Evolutionary conservation across 306 rosid genomes (phyloP).

Genomic region (Ceratonia siliqua): DNA sequence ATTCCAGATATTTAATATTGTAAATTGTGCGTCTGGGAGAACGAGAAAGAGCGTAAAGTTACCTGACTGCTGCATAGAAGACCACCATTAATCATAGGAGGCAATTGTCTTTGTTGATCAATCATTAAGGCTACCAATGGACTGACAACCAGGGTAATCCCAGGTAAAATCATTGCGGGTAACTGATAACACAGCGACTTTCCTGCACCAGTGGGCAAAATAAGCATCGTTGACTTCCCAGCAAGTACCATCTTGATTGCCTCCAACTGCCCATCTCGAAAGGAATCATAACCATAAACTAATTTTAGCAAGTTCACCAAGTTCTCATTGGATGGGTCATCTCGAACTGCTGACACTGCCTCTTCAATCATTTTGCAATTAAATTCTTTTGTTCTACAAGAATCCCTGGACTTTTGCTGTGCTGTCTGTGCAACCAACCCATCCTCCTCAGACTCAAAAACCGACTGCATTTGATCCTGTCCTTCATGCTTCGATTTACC

Average conservation of each 20-base stretch:
- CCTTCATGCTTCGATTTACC: constrained; percentile 34
- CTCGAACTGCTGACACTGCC: constrained; percentile 47
- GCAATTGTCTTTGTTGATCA: constrained; percentile 85
- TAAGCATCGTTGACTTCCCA: constrained; percentile 75
- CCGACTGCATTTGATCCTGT: constrained; percentile 32
- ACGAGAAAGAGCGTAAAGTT: constrained; percentile 17
- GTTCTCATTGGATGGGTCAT: constrained; percentile 66
- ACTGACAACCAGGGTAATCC: constrained; percentile 84
- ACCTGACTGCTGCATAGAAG: constrained; percentile 84
- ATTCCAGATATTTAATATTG: not conserved
- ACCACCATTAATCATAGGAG: constrained; percentile 73
- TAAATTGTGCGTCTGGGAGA: not conserved
- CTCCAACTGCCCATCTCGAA: constrained; percentile 85
- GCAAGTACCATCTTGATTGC: constrained; percentile 74
- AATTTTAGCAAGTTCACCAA: constrained; percentile 61
- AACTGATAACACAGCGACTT: constrained; percentile 92
- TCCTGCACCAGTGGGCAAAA: constrained; percentile 94
- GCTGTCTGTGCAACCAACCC: constrained; percentile 40
- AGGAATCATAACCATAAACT: constrained; percentile 67
- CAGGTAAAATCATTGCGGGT: constrained; percentile 77
- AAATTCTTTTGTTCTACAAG: constrained; percentile 37
- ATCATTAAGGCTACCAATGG: constrained; percentile 91
- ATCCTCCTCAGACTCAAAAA: constrained; percentile 48
- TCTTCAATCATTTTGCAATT: constrained; percentile 44
- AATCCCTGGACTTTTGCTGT: constrained; percentile 38